Base-by-base conservation (phyloP, 495 filamentous ascomycete species). In the Tuber magnatum region DNA sequence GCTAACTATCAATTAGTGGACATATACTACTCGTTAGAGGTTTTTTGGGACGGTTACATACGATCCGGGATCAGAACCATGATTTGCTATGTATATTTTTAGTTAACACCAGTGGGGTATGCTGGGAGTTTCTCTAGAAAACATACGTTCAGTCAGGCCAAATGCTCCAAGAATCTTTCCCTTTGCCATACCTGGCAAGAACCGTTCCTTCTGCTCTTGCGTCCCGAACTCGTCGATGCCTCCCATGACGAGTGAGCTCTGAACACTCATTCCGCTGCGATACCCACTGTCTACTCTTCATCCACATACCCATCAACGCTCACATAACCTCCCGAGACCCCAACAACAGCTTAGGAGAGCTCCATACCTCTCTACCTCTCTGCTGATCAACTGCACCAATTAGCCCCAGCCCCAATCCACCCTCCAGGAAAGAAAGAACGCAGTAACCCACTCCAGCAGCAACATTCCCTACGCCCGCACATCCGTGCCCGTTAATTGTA, bases 211-310 rank as follows among this genome's bases (percentile, higher is more conserved):
- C 81, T 91, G 90, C 86, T 98, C 95, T 77, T 89, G 83, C 40
- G 93, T 91, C 3, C 94, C 95, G 82, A 95, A 97, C 77, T 98
- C 93, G 81, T 96, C 87, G 82, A 99, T 98, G n/a, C 91, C 92
- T 24, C 93, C 94, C 96, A 99, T 99, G 35, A 92, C 93, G 69
- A 99, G 86, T 4, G 94, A 96, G 76, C 92, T 94, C 84, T 99
- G 95, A 18, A 99, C 95, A 24, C 92, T 96, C 92, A 97, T 97
- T 73, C 92, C 94, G 69, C 93, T 97, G 22, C 95, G 90, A 84
- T 99, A 99, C 56, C 95, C 95, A 70, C 91, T 94, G 83, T 99
- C 95, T 56, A 99, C 94, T 69, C 95, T 79, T 61, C 39, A 35
- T 70, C 28, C 46, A 43, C 5, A 70, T 42, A 18, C 38, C 9